Evolutionary conservation across 2,329 filamentous ascomycete species (phyloP).

Genomic region (Arthroderma uncinatum): DNA sequence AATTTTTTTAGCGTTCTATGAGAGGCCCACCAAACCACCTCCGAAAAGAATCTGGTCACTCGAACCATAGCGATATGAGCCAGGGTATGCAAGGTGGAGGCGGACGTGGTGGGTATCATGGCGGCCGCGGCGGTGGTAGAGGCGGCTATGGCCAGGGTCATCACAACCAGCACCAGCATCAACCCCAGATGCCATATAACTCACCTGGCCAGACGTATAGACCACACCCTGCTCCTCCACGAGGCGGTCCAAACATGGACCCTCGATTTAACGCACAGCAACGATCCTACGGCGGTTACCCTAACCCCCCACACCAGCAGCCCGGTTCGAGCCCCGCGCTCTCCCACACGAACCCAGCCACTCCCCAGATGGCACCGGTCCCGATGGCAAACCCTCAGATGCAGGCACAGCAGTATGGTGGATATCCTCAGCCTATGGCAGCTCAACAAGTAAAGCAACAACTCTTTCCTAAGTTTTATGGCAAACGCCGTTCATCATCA

Average conservation of each 20-base stretch:
- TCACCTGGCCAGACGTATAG: constrained; percentile 46
- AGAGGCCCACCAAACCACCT: constrained; percentile 56
- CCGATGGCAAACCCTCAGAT: constrained; percentile 55
- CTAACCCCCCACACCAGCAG: constrained; percentile 54
- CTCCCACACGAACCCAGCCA: constrained; percentile 54
- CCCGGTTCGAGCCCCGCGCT: constrained; percentile 54
- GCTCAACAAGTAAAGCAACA: constrained; percentile 49
- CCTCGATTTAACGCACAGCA: constrained; percentile 41
- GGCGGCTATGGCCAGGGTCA: constrained; percentile 28
- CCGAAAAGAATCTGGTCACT: constrained; percentile 77
- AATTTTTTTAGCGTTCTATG: constrained; percentile 17
- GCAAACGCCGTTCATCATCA: constrained; percentile 22
- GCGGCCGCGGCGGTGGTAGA: constrained; percentile 44
- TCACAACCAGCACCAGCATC: constrained; percentile 25
- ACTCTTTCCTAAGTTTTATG: background rate
- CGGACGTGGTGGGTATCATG: constrained; percentile 45
- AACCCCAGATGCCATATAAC: constrained; percentile 40
- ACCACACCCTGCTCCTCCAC: constrained; percentile 40
- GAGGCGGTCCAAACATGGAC: constrained; percentile 42
- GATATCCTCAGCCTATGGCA: constrained; percentile 48
- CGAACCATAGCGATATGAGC: constrained; percentile 62
- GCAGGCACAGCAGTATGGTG: constrained; percentile 48
- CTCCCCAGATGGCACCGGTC: constrained; percentile 60
- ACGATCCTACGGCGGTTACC: constrained; percentile 38
- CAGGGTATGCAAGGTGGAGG: constrained; percentile 43